Percentiles rank a stretch among this genome's conserved stretches.
Evolutionary conservation across 2,329 filamentous ascomycete species (phyloP).

Genomic region (Pestalotiopsis sp.): DNA sequence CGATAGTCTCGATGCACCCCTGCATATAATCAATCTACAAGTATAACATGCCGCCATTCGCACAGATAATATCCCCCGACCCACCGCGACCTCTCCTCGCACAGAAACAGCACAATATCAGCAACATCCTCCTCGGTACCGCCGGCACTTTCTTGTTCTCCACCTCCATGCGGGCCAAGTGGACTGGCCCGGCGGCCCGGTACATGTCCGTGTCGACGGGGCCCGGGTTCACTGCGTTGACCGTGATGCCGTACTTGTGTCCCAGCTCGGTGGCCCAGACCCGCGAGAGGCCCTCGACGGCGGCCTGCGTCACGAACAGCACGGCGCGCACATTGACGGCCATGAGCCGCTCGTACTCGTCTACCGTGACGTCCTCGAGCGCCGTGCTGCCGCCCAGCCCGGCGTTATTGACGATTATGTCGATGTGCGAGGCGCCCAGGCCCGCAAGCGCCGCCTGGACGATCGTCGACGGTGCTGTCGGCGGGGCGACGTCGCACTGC

Average conservation of each 20-base stretch:
- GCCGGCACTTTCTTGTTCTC: neutral
- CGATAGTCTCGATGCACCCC: neutral
- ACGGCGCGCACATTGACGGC: slow-evolving; percentile 56
- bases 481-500: slow-evolving; percentile 14
- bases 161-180: neutral
- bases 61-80: neutral
- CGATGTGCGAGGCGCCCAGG: slow-evolving; percentile 41
- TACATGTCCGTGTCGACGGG: slow-evolving; percentile 21
- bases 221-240: slow-evolving; percentile 28
- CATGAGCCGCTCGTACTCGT: slow-evolving; percentile 61
- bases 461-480: slow-evolving; percentile 11
- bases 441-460: slow-evolving; percentile 13
- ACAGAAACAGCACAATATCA: neutral
- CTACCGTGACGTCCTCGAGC: slow-evolving; percentile 49
- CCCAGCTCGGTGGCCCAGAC: slow-evolving; percentile 27
- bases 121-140: neutral
- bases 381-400: slow-evolving; percentile 54
- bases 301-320: slow-evolving; percentile 25
- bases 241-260: slow-evolving; percentile 17
- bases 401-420: slow-evolving; percentile 71
- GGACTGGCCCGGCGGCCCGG: slow-evolving; percentile 2
- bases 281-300: slow-evolving; percentile 25
- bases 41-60: neutral
- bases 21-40: neutral
- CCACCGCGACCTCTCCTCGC: neutral